Base-by-base conservation (phyloP, 2,329 filamentous ascomycete genomes). In the Aspergillus aculeatinus region DNA sequence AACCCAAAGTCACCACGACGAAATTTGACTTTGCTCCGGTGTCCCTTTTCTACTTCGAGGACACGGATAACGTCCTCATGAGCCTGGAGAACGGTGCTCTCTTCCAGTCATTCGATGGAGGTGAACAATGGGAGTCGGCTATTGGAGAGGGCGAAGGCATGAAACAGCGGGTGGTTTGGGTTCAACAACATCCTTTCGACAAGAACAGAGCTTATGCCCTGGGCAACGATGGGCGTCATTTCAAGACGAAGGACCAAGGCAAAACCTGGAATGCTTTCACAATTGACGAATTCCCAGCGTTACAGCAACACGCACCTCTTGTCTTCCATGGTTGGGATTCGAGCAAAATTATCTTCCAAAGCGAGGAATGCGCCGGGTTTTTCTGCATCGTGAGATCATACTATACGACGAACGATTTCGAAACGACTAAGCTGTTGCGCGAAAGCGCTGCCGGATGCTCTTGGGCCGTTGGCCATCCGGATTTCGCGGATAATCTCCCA, bases 401-500 rank as follows among this genome's bases (percentile, higher is more conserved):
- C 67, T 97, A 96, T 74, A 98, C 95, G 2, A 87, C 83, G 14
- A 89, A 98, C 75, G 91, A 91, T 65, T 99, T 99, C 80, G 82
- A 89, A 65, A 84, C 83, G 5, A 77, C 86, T 55, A 83, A 89
- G 65, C 76, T 82, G 5, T 82, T 97, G 60, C 84, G 89, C 55
- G 81, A 84, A 48, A 84, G 87, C 66, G 90, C 90, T 2, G 82
- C 86, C 52, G 88, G 89, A 62, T 99, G 95, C 75, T 86, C 89
- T 74, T 99, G 94, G 92, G 94, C 95, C 55, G 91, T 91, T 71
- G 86, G 87, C 14, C 87, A 90, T 12, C 82, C 85, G 5, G 77
- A 87, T 48, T 97, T 99, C 60, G 78, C 70, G 4, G 65, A 71
- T 51, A 72, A 73, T 23, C 50, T 73, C 73, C 89, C 89, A 61